Evolutionary conservation across 169 alveolate genomes (phyloP), one percentile per base, ranked within the genome.

Genomic region (Plasmodium yoelii): DNA sequence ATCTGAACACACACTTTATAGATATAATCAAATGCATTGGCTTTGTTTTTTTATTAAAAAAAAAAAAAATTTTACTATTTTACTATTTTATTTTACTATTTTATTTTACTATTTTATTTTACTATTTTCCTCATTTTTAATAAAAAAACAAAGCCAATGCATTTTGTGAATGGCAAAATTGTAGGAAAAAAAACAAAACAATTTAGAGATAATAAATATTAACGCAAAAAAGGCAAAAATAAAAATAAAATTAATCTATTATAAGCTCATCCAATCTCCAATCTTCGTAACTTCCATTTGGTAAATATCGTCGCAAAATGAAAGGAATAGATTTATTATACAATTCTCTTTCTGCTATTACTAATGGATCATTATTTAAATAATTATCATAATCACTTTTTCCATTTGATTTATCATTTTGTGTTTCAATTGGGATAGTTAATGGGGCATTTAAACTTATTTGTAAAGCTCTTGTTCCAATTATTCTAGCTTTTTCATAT

Each of bases 391-490:
- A 94, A 67, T 77, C 92, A 87, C 88, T 72, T 47, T 94, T 95
- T 22, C 95, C 95, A 68, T 93, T 93, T 13, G 53, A 74, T 12
- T 65, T 89, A 46, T 92, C 95, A 15, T 87, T 59, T 42, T 94
- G 88, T 13, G 95, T 94, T 44, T 93, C 97, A 9, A 96, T 91
- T 12, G 97, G 97, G 3, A 95, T 95, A 71, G 98, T 95, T 53
- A 98, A 96, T 4, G 99, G 99, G 26, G 99, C 99, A 94, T 98
- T 97, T 95, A 98, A 95, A 86, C 99, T 97, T 65, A 99, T 98
- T 91, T 99, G 99, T 64, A 99, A 93, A 13, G 99, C 99, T 71
- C 99, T 93, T 0, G 99, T 98, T 10, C 99, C 99, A 53, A 99
- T 96, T 59, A 99, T 95, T 90, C 99, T 97, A 15, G 99, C 99